These are phyloP conservation scores for Lactarius psammicola DNA, from an alignment of 768 basidiomycete species.

Conservation along the genomic window DNA sequence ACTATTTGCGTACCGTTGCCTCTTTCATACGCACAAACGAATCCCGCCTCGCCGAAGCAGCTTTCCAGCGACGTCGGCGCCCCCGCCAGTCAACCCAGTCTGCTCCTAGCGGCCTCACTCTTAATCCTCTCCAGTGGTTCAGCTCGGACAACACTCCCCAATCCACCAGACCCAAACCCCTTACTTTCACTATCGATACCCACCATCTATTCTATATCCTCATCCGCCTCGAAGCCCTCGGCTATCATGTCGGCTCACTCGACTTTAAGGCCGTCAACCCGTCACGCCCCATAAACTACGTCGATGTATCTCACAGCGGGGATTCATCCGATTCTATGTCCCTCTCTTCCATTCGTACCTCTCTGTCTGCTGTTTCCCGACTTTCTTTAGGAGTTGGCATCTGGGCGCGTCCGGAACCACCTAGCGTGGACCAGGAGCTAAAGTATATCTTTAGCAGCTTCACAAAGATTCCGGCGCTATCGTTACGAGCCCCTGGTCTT, in stretches of 20 bases:
- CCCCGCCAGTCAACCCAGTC: conserved; percentile 34
- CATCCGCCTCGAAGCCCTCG: conserved; percentile 80
- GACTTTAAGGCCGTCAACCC: conserved; percentile 74
- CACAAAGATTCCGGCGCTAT: conserved; percentile 83
- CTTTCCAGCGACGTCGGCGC: conserved; percentile 50
- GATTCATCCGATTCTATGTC: conserved; percentile 77
- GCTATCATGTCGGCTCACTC: conserved; percentile 73
- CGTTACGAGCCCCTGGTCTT: conserved; percentile 60
- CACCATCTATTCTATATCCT: conserved; percentile 88
- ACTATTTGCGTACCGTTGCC: conserved; percentile 68
- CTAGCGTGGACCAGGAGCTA: conserved; percentile 66
- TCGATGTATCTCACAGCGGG: conserved; percentile 50
- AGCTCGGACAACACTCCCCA: conserved; percentile 36
- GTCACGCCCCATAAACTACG: conserved; percentile 73
- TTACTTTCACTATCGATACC: conserved; percentile 67
- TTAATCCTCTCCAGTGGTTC: conserved; percentile 68
- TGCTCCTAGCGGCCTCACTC: conserved; percentile 39
- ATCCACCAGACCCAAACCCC: conserved; percentile 46
- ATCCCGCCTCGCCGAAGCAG: conserved; percentile 65
- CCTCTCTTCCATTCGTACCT: conserved; percentile 71
- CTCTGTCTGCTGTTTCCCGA: conserved; percentile 70
- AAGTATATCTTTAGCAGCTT: conserved; percentile 87
- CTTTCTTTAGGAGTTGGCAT: conserved; percentile 71
- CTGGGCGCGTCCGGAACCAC: conserved; percentile 64
- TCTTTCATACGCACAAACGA: conserved; percentile 73